Percentiles rank a stretch among this genome's conserved stretches.
Conservation (phyloP, 768 basidiomycete species). For the Suillus hirtellus region DNA sequence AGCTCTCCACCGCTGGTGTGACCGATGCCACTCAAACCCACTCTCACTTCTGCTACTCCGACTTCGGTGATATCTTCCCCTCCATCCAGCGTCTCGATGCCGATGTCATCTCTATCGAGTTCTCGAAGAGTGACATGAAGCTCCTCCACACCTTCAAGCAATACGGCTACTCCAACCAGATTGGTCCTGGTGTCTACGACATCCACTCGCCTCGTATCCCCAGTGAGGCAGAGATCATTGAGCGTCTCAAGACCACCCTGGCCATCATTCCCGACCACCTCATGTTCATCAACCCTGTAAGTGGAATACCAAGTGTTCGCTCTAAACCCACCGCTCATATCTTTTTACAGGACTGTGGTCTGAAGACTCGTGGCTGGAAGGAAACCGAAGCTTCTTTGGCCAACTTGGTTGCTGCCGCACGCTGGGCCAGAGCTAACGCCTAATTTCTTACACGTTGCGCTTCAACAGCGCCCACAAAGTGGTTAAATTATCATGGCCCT, state of each 20-base stretch:
- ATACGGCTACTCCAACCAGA: constrained; percentile 94
- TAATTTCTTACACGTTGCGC: constrained; percentile 61
- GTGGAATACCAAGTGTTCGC: constrained; percentile 20
- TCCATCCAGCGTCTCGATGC: constrained; percentile 96
- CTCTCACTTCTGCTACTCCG: constrained; percentile 99
- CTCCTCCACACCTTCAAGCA: constrained; percentile 92
- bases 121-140: constrained; percentile 99
- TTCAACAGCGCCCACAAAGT: constrained; percentile 88
- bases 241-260: constrained; percentile 85
- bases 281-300: constrained; percentile 86
- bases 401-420: constrained; percentile 89
- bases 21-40: constrained; percentile 93
- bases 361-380: constrained; percentile 98
- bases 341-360: constrained; percentile 75
- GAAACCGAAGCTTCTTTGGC: constrained; percentile 90
- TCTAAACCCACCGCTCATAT: constrained; percentile 8
- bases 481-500: constrained; percentile 56
- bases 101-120: constrained; percentile 98
- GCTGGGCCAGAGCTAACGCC: constrained; percentile 86
- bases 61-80: constrained; percentile 98
- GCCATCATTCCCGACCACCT: constrained; percentile 77
- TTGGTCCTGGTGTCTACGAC: constrained; percentile 98
- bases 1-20: constrained; percentile 95
- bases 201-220: constrained; percentile 99
- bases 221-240: constrained; percentile 88